Evolutionary conservation across 768 basidiomycete genomes (phyloP).

Genomic region (Suillus bovinus): DNA sequence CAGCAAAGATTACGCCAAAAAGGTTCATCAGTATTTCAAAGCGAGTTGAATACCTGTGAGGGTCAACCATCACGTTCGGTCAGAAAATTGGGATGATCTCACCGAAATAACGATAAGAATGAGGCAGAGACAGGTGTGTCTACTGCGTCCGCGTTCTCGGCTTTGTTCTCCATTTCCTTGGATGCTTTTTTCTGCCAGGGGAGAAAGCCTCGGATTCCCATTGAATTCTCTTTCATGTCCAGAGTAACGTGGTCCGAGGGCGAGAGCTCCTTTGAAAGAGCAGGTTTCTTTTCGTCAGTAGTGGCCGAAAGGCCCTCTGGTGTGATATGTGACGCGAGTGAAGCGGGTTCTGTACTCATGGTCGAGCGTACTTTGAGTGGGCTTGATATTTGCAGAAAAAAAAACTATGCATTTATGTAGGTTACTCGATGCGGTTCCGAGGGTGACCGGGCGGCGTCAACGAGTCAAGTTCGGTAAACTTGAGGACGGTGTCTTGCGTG

Average conservation of each 20-base stretch:
- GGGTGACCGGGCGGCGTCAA: neutral
- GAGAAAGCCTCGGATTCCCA: conserved; percentile 40
- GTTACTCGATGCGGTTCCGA: neutral
- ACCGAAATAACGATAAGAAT: conserved; percentile 52
- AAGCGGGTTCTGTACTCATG: neutral
- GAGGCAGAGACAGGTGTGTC: conserved; percentile 40
- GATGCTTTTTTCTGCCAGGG: conserved; percentile 34
- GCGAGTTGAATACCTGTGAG: conserved; percentile 68
- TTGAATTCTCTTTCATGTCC: neutral
- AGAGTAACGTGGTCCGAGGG: neutral
- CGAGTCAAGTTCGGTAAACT: no score
- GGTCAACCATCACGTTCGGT: conserved; percentile 3
- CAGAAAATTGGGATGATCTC: conserved; percentile 2
- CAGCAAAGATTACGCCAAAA: conserved; percentile 72
- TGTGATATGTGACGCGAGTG: conserved; percentile 32
- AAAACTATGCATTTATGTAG: neutral
- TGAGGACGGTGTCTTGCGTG: neutral
- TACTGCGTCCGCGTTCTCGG: conserved; percentile 19
- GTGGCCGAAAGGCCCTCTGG: conserved; percentile 43
- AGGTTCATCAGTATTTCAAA: conserved; percentile 66
- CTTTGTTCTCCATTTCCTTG: conserved; percentile 17
- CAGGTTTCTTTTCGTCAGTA: conserved; percentile 46
- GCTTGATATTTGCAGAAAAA: no score
- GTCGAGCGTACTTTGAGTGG: neutral
- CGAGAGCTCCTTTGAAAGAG: conserved; percentile 10